These are phyloP conservation scores for Plasmodium chabaudi DNA, from an alignment of 169 alveolate species.

Conservation along the genomic window DNA sequence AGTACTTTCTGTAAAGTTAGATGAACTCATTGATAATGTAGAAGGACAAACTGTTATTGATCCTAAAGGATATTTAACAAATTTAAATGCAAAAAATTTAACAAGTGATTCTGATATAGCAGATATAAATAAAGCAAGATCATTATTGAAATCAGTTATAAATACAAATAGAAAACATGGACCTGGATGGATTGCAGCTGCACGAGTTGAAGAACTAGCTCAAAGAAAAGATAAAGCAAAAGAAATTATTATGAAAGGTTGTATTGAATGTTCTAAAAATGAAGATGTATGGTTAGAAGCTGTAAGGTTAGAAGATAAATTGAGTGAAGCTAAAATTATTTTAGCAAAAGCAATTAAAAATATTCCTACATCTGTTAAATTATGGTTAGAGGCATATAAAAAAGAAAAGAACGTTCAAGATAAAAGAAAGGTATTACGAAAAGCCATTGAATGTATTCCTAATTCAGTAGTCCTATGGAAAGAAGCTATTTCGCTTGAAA, in stretches of 20 bases:
- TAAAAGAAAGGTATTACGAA: constrained; percentile 92
- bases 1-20: constrained; percentile 93
- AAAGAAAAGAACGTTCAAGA: constrained; percentile 92
- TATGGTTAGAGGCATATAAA: constrained; percentile 97
- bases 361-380: constrained; percentile 91
- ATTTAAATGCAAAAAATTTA: constrained; percentile 87
- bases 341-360: constrained; percentile 93
- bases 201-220: constrained; percentile 98
- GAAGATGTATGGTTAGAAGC: constrained; percentile 99
- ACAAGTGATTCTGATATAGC: constrained; percentile 93
- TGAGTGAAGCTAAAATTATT: constrained; percentile 93
- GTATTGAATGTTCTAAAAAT: constrained; percentile 95
- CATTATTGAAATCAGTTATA: constrained; percentile 91
- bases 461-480: constrained; percentile 98
- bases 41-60: constrained; percentile 97
- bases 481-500: constrained; percentile 96
- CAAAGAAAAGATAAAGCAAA: constrained; percentile 95
- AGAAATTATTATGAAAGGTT: constrained; percentile 96
- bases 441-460: constrained; percentile 97
- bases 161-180: constrained; percentile 96
- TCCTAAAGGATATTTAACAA: constrained; percentile 96
- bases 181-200: constrained; percentile 99
- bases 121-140: constrained; percentile 95
- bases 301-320: constrained; percentile 95
- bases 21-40: constrained; percentile 93